phyloP scores from a whole-genome alignment of 345 rosid species.

The Citrus sp. region DNA sequence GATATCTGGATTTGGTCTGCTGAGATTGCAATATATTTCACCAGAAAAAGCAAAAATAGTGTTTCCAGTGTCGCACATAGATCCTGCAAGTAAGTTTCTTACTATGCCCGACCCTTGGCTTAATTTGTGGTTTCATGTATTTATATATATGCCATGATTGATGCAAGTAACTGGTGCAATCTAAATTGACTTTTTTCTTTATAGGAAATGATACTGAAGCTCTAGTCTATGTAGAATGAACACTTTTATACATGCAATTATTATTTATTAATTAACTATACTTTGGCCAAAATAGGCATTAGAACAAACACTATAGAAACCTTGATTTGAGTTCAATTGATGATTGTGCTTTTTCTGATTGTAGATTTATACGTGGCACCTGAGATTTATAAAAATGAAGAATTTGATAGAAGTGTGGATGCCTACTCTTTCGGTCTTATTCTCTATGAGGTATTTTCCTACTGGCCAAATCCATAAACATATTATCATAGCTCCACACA shows the following conservation, averaged over 20 bases:
- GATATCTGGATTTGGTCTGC: conserved; percentile 85
- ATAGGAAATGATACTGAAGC: not conserved
- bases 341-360: conserved; percentile 18
- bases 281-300: not conserved
- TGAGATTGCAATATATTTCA: conserved; percentile 52
- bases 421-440: conserved; percentile 81
- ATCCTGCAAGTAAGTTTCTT: conserved; percentile 56
- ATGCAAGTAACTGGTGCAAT: conserved; percentile 2
- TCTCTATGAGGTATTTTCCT: conserved; percentile 69
- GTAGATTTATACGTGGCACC: conserved; percentile 80
- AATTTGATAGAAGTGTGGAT: conserved; percentile 77
- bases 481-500: not conserved
- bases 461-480: not conserved
- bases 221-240: not conserved
- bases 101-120: not conserved
- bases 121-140: conserved; percentile 3
- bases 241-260: not conserved
- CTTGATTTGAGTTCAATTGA: conserved; percentile 3
- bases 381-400: conserved; percentile 57
- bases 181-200: not conserved
- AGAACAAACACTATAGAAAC: not conserved
- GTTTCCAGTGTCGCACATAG: conserved; percentile 37
- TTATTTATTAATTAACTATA: not conserved
- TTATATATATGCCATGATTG: not conserved
- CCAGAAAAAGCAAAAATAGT: conserved; percentile 55